Base-by-base conservation (phyloP, 2,329 filamentous ascomycete genomes). In the Torrubiella hemipterigena region DNA sequence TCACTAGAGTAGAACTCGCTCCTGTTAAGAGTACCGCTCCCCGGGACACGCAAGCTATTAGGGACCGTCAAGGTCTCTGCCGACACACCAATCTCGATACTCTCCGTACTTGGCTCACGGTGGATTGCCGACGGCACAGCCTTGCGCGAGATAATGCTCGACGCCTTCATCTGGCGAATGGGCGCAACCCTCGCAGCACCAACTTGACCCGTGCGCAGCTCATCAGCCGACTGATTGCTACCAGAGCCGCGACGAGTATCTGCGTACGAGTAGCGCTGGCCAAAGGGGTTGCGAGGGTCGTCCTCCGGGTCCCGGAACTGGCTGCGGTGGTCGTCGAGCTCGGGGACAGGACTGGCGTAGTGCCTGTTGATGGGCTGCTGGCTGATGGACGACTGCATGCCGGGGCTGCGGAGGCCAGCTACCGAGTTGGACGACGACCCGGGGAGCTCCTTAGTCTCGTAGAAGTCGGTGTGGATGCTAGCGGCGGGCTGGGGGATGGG, bases 51-150 rank as follows among this genome's bases (percentile, higher is more conserved):
- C n/a, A n/a, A n/a, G n/a, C n/a, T n/a, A n/a, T n/a, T n/a, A n/a
- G n/a, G n/a, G n/a, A n/a, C 21, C 55, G 51, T 19, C 31, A 22
- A 22, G 31, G 26, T 35, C 30, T 21, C 15, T 19, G 4, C 45
- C 54, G 16, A 63, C 55, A 63, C 63, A 35, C 67, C 70, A 7
- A 73, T 55, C 38, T 67, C 63, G 46, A 72, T 70, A 48, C 60
- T 63, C 45, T 66, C 60, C 31, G 51, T 58, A 42, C 59, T 65
- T 4, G 56, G 55, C 38, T 64, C 58, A n/a, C 58, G 50, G 27
- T 56, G 50, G 30, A 58, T 34, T 24, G 47, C 42, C 13, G 55
- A 57, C 19, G 54, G 58, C 22, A 38, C 42, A 20, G 46, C 42
- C 10, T 36, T 42, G 17, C 42, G 42, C 22, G 47, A 45, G 21